These are phyloP conservation scores for Blastobotrys mokoenaii DNA, from an alignment of 805 yeast genomes.

Conservation along the genomic window DNA sequence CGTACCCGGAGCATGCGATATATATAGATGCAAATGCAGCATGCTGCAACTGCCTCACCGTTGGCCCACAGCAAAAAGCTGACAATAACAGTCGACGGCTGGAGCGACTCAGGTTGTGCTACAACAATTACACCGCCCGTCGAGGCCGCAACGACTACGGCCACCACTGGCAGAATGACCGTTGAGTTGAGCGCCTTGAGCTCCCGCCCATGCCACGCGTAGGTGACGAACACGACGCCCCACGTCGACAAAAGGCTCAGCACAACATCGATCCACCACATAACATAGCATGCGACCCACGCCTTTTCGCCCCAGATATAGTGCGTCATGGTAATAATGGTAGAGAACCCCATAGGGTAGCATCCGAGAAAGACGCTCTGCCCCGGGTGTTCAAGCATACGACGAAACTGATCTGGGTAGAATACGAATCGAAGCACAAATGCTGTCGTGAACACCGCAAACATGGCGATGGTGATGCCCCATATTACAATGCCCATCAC, in stretches of 20 bases:
- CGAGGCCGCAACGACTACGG: constrained; percentile 68
- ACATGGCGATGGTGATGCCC: constrained; percentile 42
- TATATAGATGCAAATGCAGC: constrained; percentile 47
- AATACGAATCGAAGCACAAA: constrained; percentile 36
- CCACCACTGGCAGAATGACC: constrained; percentile 65
- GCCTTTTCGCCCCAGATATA: constrained; percentile 33
- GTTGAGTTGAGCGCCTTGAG: constrained; percentile 43
- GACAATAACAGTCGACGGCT: constrained; percentile 45
- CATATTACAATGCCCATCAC: constrained; percentile 55
- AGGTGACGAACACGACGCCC: constrained; percentile 48
- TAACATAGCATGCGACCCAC: constrained; percentile 45
- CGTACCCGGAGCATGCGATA: constrained; percentile 52
- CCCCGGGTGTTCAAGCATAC: constrained; percentile 33
- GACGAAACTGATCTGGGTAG: constrained; percentile 27
- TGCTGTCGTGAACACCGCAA: constrained; percentile 34
- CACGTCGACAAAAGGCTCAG: constrained; percentile 53
- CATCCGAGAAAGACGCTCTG: constrained; percentile 67
- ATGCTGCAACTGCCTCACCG: constrained; percentile 54
- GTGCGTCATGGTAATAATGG: constrained; percentile 52
- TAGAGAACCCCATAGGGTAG: constrained; percentile 68
- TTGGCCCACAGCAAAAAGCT: constrained; percentile 58
- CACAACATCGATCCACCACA: constrained; percentile 68
- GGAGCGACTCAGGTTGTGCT: constrained; percentile 37
- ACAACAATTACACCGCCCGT: constrained; percentile 51
- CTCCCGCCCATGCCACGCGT: constrained; percentile 30